Percentiles rank a stretch among this genome's conserved stretches.
Evolutionary conservation across 108 stramenopile species (phyloP).

Genomic region (Asterionellopsis glacialis): DNA sequence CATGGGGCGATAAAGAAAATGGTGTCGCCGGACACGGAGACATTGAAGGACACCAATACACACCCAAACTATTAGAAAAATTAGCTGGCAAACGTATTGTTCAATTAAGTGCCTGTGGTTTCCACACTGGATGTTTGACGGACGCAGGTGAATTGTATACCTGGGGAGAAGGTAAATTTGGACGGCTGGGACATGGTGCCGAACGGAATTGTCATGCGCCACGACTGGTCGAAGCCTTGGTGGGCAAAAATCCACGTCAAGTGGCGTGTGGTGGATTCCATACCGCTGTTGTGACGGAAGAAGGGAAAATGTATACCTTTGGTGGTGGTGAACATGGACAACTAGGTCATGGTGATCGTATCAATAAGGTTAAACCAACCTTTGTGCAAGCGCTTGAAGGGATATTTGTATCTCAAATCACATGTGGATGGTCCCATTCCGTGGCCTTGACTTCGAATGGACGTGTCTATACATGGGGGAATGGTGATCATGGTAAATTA

Average conservation of each 20-base stretch:
- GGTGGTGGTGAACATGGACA: constrained; percentile 88
- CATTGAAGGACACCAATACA: constrained; percentile 92
- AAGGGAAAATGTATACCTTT: constrained; percentile 87
- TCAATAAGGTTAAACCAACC: constrained; percentile 82
- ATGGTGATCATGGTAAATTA: constrained; percentile 85
- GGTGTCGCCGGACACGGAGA: constrained; percentile 93
- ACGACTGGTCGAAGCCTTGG: constrained; percentile 72
- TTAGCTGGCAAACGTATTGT: constrained; percentile 79
- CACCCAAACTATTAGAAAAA: constrained; percentile 78
- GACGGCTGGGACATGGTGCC: constrained; percentile 85
- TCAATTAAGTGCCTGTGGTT: constrained; percentile 91
- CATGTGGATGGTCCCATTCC: constrained; percentile 95
- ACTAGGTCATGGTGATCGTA: constrained; percentile 91
- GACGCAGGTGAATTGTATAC: constrained; percentile 81
- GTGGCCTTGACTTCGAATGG: constrained; percentile 78
- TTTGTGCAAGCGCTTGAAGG: constrained; percentile 72
- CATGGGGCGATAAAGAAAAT: constrained; percentile 90
- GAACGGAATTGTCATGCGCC: constrained; percentile 89
- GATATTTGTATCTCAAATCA: constrained; percentile 80
- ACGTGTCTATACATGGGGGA: constrained; percentile 80
- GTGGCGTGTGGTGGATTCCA: constrained; percentile 91
- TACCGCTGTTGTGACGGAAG: constrained; percentile 85
- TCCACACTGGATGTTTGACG: constrained; percentile 91
- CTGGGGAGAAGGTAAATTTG: constrained; percentile 94
- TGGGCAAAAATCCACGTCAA: constrained; percentile 71